These are phyloP conservation scores for Candida xiaguanensis DNA, from an alignment of 805 yeast genomes.

Conservation along the genomic window DNA sequence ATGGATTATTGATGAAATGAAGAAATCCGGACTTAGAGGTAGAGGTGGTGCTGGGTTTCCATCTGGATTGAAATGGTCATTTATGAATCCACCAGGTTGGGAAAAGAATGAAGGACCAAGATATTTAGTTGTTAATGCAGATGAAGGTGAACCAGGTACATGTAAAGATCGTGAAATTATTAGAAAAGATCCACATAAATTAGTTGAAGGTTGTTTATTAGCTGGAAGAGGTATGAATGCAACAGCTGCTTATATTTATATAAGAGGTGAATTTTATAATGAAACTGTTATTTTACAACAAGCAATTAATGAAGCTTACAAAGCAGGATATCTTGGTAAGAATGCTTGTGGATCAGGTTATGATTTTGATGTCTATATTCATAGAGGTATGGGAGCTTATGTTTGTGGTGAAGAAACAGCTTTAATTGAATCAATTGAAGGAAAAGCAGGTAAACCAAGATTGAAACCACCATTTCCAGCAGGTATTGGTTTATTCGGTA, in stretches of 20 bases:
- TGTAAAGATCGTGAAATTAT: conserved; percentile 91
- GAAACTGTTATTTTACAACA: conserved; percentile 71
- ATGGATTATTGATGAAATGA: conserved; percentile 88
- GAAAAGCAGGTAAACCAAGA: conserved; percentile 92
- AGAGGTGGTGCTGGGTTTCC: conserved; percentile 96
- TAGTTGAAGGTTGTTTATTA: conserved; percentile 85
- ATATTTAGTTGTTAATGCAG: conserved; percentile 85
- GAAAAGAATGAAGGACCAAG: conserved; percentile 87
- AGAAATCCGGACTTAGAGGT: conserved; percentile 81
- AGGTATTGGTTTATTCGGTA: conserved; percentile 86
- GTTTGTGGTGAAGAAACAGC: conserved; percentile 93
- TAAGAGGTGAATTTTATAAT: conserved; percentile 86
- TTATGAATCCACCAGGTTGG: conserved; percentile 96
- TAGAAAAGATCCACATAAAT: conserved; percentile 88
- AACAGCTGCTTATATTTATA: conserved; percentile 86
- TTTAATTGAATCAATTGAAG: conserved; percentile 82
- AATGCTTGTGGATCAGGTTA: conserved; percentile 87
- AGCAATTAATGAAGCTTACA: conserved; percentile 86
- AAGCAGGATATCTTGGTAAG: conserved; percentile 75
- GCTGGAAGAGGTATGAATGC: conserved; percentile 94
- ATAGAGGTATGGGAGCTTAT: conserved; percentile 93
- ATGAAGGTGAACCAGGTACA: conserved; percentile 94
- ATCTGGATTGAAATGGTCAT: conserved; percentile 86
- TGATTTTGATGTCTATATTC: conserved; percentile 77
- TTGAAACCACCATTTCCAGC: conserved; percentile 95